Evolutionary conservation across 2,329 filamentous ascomycete species (phyloP).

Genomic region (Akanthomyces dipterigenus): DNA sequence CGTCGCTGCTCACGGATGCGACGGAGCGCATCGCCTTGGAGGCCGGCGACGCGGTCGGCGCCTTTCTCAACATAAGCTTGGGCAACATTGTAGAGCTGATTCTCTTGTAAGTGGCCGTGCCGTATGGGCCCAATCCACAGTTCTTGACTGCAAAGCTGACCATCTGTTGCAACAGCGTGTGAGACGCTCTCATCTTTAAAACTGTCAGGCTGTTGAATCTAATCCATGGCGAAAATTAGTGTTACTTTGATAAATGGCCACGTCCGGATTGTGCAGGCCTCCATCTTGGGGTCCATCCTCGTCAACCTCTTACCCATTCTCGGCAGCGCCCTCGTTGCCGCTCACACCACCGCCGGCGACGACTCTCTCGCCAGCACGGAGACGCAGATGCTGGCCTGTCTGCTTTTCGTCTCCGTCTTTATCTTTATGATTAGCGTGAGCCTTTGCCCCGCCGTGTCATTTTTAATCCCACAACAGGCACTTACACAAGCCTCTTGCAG

Average conservation of each 20-base stretch:
- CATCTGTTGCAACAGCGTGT: neutral
- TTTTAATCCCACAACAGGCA: fast-evolving
- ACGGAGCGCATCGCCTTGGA: slow-evolving; percentile 53
- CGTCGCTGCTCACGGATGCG: slow-evolving; percentile 50
- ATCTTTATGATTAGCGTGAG: slow-evolving; percentile 32
- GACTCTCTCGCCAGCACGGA: slow-evolving; percentile 37
- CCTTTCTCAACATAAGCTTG: slow-evolving; percentile 55
- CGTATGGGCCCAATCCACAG: neutral
- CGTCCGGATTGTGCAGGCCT: slow-evolving; percentile 69
- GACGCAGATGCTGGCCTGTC: slow-evolving; percentile 28
- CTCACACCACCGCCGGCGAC: slow-evolving; percentile 61
- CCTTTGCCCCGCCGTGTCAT: neutral
- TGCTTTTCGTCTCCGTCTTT: slow-evolving; percentile 33
- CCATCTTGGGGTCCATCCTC: slow-evolving; percentile 69
- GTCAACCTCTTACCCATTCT: slow-evolving; percentile 69
- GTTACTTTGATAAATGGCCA: slow-evolving; percentile 50
- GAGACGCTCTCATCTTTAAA: neutral
- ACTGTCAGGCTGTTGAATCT: too few species aligned
- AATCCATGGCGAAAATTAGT: slow-evolving; percentile 32
- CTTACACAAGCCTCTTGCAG: slow-evolving; percentile 16
- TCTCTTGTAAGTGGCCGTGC: slow-evolving; percentile 38
- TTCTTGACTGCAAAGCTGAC: slow-evolving; percentile 15
- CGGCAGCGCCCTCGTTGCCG: slow-evolving; percentile 67
- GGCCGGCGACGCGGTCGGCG: slow-evolving; percentile 52
- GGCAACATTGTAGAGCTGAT: slow-evolving; percentile 58